phyloP scores from a whole-genome alignment of 371 early-diverging fungal genomes.

The Quaeritorhiza haematococci region DNA sequence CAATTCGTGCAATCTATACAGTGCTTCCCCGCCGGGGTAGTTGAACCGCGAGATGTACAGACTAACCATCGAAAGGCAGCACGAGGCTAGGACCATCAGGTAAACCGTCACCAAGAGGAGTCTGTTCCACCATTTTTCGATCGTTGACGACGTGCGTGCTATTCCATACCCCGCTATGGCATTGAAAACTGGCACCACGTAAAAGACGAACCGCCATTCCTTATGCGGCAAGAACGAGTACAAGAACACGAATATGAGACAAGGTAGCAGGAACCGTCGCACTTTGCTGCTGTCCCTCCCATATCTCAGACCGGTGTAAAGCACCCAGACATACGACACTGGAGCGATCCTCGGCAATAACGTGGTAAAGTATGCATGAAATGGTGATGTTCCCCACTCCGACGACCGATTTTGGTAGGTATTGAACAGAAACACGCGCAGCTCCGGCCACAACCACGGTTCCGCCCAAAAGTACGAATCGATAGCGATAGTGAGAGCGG shows the following conservation, averaged over 20 bases:
- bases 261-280: constrained; percentile 54
- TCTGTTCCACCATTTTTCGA: constrained; percentile 12
- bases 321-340: constrained; percentile 60
- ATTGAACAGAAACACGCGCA: constrained; percentile 81
- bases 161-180: constrained; percentile 61
- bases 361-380: constrained; percentile 62
- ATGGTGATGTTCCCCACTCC: constrained; percentile 82
- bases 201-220: constrained; percentile 94
- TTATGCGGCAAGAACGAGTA: constrained; percentile 87
- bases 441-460: constrained; percentile 79
- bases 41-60: constrained; percentile 65
- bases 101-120: background rate
- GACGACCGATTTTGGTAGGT: constrained; percentile 66
- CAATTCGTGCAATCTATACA: constrained; percentile 56
- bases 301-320: constrained; percentile 24
- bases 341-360: constrained; percentile 75
- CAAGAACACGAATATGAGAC: constrained; percentile 48
- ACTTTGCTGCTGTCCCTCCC: constrained; percentile 6
- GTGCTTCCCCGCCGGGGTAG: constrained; percentile 87
- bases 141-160: constrained; percentile 18
- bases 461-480: constrained; percentile 81
- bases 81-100: background rate
- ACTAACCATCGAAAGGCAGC: constrained; percentile 29
- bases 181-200: constrained; percentile 81
- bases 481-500: constrained; percentile 53